Evolutionary conservation across 208 protist species (phyloP).

Genomic region (Strigomonas culicis): DNA sequence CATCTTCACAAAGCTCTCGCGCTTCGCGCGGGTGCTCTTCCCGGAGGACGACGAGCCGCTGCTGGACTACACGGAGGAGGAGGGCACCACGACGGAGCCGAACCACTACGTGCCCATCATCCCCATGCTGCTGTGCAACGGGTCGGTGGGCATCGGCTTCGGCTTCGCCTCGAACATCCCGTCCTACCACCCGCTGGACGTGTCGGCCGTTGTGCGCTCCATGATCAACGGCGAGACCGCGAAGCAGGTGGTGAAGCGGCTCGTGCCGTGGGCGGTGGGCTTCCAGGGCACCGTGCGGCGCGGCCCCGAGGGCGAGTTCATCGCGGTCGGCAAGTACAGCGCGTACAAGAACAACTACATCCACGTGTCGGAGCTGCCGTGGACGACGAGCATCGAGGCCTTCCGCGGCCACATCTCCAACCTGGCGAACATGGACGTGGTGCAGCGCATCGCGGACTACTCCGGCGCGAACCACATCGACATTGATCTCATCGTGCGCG

Average conservation of each 20-base stretch:
- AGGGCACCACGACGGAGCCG: slow-evolving; percentile 98
- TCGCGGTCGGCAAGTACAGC: slow-evolving; percentile 62
- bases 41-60: slow-evolving; percentile 96
- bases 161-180: slow-evolving; percentile 96
- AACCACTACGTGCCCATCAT: slow-evolving; percentile 99
- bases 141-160: slow-evolving; percentile 98
- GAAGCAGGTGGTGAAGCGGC: slow-evolving; percentile 65
- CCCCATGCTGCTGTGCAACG: slow-evolving; percentile 99
- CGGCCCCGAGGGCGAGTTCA: slow-evolving; percentile 61
- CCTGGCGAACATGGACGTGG: slow-evolving; percentile 67
- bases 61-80: slow-evolving; percentile 97
- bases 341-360: slow-evolving; percentile 67
- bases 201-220: slow-evolving; percentile 85
- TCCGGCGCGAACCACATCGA: slow-evolving; percentile 90
- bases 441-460: slow-evolving; percentile 88
- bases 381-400: slow-evolving; percentile 66
- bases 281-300: slow-evolving; percentile 90
- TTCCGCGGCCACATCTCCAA: slow-evolving; percentile 73
- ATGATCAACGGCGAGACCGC: slow-evolving; percentile 84
- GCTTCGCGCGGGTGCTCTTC: slow-evolving; percentile 96
- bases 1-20: slow-evolving; percentile 94
- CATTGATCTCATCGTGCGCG: slow-evolving; percentile 78
- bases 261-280: slow-evolving; percentile 96
- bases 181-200: slow-evolving; percentile 96
- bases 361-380: slow-evolving; percentile 73